A percentile compares a stretch with the other conserved stretches of the same genome.
phyloP scores from a whole-genome alignment of 139 green algal species.

The Diplosphaera chodatii region DNA sequence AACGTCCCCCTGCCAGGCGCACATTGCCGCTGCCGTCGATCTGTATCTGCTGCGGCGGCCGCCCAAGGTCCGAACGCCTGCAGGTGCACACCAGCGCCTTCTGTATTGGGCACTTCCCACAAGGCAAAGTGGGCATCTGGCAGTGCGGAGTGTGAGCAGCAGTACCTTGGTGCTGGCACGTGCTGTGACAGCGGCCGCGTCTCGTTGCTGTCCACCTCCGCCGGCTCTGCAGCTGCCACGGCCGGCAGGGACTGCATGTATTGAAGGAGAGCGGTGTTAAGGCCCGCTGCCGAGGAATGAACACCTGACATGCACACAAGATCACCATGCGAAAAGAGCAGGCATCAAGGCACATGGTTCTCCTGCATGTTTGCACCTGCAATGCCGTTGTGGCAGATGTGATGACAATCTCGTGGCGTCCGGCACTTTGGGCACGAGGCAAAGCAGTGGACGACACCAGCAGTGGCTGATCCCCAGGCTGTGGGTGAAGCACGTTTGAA shows the following conservation, averaged over 20 bases:
- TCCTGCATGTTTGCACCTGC: too few relatives aligned
- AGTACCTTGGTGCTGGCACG: neutral
- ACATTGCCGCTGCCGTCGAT: conserved; percentile 19
- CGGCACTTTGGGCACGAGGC: too few relatives aligned
- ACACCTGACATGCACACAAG: neutral
- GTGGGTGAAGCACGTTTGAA: neutral
- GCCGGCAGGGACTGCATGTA: neutral
- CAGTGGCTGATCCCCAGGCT: too few relatives aligned
- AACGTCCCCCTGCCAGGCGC: neutral
- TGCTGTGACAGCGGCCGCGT: conserved; percentile 10
- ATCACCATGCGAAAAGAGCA: neutral
- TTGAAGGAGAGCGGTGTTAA: neutral
- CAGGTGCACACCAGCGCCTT: neutral
- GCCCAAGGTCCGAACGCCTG: neutral
- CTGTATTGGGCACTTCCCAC: neutral
- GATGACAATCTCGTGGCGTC: too few relatives aligned
- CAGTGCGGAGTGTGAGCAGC: neutral
- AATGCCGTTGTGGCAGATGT: too few relatives aligned
- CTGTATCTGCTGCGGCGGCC: conserved; percentile 7
- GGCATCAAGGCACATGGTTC: neutral
- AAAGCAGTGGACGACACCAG: too few relatives aligned
- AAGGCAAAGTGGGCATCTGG: neutral
- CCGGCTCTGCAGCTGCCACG: neutral
- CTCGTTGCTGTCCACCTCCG: conserved; percentile 8
- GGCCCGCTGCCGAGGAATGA: neutral